These are phyloP conservation scores for Phyllosticta citribraziliensis DNA, from an alignment of 2,329 filamentous ascomycete species.

Conservation along the genomic window DNA sequence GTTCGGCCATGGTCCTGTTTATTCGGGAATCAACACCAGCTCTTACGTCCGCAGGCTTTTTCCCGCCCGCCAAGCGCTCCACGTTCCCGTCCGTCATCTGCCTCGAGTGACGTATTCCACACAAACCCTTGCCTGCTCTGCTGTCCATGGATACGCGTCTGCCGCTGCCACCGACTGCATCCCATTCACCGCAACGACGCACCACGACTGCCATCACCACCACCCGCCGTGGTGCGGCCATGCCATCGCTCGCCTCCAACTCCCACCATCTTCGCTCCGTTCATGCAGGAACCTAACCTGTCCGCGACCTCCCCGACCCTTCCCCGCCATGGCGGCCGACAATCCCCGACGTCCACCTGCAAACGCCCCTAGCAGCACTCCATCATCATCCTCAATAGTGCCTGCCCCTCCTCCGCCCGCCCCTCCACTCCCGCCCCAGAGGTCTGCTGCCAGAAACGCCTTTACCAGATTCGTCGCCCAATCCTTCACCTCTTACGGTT, in stretches of 20 bases:
- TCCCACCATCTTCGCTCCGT: not conserved
- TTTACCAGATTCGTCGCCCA: conserved; percentile 46
- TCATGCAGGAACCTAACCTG: not conserved
- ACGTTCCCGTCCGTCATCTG: no score
- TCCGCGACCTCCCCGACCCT: not conserved
- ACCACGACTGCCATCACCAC: not conserved
- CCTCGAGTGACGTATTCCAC: no score
- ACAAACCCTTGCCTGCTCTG: no score
- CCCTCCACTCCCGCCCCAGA: conserved; percentile 27
- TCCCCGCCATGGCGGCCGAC: conserved; percentile 17
- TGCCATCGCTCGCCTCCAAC: not conserved
- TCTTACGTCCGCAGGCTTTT: no score
- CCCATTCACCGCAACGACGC: conserved; percentile 1
- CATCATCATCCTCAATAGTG: not conserved
- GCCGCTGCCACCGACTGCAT: no score
- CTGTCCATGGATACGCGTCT: no score
- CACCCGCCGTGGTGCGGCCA: not conserved
- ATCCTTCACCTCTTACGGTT: conserved; percentile 41
- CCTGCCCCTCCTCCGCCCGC: conserved; percentile 21
- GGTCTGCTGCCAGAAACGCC: conserved; percentile 20
- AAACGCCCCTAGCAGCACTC: not conserved
- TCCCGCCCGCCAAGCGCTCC: no score
- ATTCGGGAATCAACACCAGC: no score
- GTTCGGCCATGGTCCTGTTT: no score
- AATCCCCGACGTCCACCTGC: conserved; percentile 13